Percentiles rank a stretch among this genome's conserved stretches.
phyloP scores from a whole-genome alignment of 2,329 filamentous ascomycete species.

The Hypocrella siamensis region DNA sequence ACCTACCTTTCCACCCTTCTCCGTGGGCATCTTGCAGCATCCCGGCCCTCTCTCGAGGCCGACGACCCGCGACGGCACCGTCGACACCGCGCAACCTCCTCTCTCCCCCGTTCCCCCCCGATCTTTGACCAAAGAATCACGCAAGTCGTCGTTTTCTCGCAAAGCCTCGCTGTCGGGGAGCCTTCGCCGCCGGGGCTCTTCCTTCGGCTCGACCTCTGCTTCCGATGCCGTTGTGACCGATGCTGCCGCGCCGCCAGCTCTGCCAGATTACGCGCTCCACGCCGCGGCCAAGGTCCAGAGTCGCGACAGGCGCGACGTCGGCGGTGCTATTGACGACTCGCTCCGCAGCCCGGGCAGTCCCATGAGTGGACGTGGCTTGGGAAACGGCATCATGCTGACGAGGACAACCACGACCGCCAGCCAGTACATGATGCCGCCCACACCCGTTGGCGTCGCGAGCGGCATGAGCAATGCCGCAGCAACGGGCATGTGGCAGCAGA shows the following conservation, averaged over 20 bases:
- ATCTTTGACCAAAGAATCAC: slow-evolving; percentile 19
- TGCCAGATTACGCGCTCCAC: slow-evolving; percentile 37
- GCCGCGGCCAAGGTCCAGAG: slow-evolving; percentile 27
- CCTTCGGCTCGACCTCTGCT: slow-evolving; percentile 18
- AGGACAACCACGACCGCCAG: slow-evolving; percentile 3
- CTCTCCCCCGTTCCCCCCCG: slow-evolving; percentile 11
- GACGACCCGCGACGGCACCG: slow-evolving; percentile 18
- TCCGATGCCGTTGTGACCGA: slow-evolving; percentile 25
- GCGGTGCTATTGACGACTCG: slow-evolving; percentile 1
- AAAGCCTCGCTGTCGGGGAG: slow-evolving; percentile 35
- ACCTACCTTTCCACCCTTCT: slow-evolving; percentile 20
- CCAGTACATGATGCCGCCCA: slow-evolving; percentile 9
- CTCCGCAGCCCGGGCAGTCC: slow-evolving; percentile 5
- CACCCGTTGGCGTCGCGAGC: slow-evolving; percentile 4
- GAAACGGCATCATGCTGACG: slow-evolving; percentile 2
- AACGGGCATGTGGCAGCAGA: slow-evolving; percentile 18
- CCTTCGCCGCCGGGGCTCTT: slow-evolving; percentile 24
- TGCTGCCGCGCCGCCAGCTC: slow-evolving; percentile 31
- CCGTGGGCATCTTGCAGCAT: slow-evolving; percentile 15
- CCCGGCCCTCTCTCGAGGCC: slow-evolving; percentile 13
- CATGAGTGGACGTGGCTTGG: slow-evolving; percentile 6
- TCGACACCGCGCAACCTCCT: slow-evolving; percentile 8
- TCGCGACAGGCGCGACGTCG: slow-evolving; percentile 7
- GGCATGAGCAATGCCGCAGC: slow-evolving; percentile 1
- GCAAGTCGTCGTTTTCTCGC: slow-evolving; percentile 36